A percentile compares a stretch with the other conserved stretches of the same genome.
phyloP scores from a whole-genome alignment of 441 rosid species.

The Pelargonium exstipulatum region DNA sequence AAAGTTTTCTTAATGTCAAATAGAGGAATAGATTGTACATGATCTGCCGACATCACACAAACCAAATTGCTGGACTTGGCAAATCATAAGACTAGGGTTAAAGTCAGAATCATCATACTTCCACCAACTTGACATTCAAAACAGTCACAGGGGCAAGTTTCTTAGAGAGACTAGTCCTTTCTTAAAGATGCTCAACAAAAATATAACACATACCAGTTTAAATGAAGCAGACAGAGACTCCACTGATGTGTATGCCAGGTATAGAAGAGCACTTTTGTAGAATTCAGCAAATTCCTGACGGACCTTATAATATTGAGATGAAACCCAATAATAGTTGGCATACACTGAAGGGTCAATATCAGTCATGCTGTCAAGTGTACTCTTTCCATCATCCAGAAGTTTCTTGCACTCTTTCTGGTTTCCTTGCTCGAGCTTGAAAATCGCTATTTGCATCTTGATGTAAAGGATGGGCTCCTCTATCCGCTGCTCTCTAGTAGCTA shows the following conservation, averaged over 20 bases:
- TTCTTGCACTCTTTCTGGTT: conserved; percentile 83
- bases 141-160: too few species aligned
- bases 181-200: background rate
- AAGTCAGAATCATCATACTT: too few species aligned
- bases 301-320: conserved; percentile 73
- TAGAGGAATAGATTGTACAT: too few species aligned
- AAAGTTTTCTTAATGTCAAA: too few species aligned
- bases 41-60: too few species aligned
- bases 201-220: conserved; percentile 60
- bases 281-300: conserved; percentile 88
- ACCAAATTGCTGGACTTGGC: too few species aligned
- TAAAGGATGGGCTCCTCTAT: conserved; percentile 82
- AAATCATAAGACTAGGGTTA: too few species aligned
- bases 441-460: conserved; percentile 76
- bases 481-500: conserved; percentile 61
- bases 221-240: conserved; percentile 90
- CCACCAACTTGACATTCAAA: too few species aligned
- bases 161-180: too few species aligned
- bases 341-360: conserved; percentile 98
- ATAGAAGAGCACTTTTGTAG: conserved; percentile 85
- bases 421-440: conserved; percentile 78
- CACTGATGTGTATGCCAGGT: conserved; percentile 88
- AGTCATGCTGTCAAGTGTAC: conserved; percentile 81
- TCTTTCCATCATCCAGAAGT: conserved; percentile 84
- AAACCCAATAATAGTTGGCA: conserved; percentile 85